Conservation (phyloP, 2,329 filamentous ascomycete genomes). For the Pseudopithomyces chartarum region DNA sequence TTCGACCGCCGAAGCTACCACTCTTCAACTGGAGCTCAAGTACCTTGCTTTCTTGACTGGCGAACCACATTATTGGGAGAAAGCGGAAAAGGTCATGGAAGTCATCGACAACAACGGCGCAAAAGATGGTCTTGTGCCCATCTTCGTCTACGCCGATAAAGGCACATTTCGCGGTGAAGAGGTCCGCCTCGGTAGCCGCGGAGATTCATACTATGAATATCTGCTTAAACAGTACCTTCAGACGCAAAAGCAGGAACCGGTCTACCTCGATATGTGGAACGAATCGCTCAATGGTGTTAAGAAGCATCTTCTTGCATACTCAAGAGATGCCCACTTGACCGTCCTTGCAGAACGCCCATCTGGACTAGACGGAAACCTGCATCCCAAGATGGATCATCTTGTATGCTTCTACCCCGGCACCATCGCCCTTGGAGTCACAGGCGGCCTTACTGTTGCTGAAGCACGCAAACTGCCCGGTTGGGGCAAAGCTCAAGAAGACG, state of each 20-base stretch:
- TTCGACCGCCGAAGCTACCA: conserved; percentile 91
- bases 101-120: conserved; percentile 82
- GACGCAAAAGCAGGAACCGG: conserved; percentile 80
- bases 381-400: conserved; percentile 96
- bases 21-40: conserved; percentile 93
- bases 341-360: conserved; percentile 83
- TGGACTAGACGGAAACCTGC: conserved; percentile 69
- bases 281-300: conserved; percentile 83
- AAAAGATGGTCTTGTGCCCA: conserved; percentile 84
- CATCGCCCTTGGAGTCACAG: conserved; percentile 86
- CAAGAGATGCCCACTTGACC: conserved; percentile 78
- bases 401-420: conserved; percentile 98
- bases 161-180: conserved; percentile 83
- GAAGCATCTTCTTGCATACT: conserved; percentile 91
- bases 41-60: conserved; percentile 94
- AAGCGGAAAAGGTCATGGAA: conserved; percentile 88
- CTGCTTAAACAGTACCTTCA: conserved; percentile 98
- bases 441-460: conserved; percentile 73
- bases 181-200: conserved; percentile 88
- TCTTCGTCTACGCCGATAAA: conserved; percentile 80
- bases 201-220: conserved; percentile 98
- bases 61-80: conserved; percentile 90
- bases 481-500: conserved; percentile 79
- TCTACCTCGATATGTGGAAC: conserved; percentile 94
- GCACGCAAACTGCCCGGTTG: conserved; percentile 74